These are phyloP conservation scores for Mortierella sp. DNA, from an alignment of 371 early-diverging fungal species.

Conservation along the genomic window DNA sequence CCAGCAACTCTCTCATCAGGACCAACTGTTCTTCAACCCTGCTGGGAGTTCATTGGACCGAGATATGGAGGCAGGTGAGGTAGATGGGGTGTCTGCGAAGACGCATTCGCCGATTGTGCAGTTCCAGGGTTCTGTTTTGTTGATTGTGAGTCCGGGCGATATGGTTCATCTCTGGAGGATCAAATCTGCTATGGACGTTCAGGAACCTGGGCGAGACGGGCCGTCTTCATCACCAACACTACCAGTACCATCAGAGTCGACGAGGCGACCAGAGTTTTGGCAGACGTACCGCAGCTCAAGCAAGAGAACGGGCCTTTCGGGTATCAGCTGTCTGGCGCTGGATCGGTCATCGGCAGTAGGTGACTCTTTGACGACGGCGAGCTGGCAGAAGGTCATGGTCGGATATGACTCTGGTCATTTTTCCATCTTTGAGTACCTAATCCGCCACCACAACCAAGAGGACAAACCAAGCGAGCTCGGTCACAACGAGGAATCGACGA, in stretches of 20 bases:
- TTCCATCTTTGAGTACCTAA: constrained; percentile 34
- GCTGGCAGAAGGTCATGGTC: constrained; percentile 48
- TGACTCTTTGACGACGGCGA: background rate
- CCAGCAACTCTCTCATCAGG: constrained; percentile 19
- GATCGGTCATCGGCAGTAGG: constrained; percentile 11
- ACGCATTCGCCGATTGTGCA: constrained; percentile 24
- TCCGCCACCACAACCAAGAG: background rate
- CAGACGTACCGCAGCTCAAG: constrained; percentile 26
- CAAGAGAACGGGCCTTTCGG: background rate
- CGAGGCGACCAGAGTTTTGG: constrained; percentile 28
- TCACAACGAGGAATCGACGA: background rate
- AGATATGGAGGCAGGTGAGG: background rate
- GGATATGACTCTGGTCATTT: constrained; percentile 47
- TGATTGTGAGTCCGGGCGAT: constrained; percentile 23
- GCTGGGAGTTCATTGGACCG: background rate
- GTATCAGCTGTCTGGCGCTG: constrained; percentile 27
- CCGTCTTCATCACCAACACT: background rate
- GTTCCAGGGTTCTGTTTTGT: constrained; percentile 38
- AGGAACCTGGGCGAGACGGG: background rate
- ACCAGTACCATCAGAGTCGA: no score
- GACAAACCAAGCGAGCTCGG: background rate
- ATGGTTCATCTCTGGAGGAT: constrained; percentile 49
- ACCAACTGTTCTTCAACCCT: constrained; percentile 5
- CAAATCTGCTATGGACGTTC: background rate
- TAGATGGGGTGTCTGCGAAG: background rate